Percentiles rank a stretch among this genome's conserved stretches.
Conservation (phyloP, 129 eudicot species). For the Pulicaria dysenterica region DNA sequence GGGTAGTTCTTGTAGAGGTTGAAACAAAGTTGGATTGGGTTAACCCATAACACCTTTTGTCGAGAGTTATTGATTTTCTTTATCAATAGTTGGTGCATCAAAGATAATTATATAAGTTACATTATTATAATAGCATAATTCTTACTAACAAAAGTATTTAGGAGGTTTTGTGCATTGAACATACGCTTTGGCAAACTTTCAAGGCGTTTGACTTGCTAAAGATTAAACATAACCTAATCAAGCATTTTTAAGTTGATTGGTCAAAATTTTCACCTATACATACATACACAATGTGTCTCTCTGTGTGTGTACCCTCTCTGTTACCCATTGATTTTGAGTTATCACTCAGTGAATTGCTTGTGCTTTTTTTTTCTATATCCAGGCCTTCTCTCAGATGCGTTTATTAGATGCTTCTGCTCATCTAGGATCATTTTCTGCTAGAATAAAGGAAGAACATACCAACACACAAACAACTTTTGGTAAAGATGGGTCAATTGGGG, state of each 20-base stretch:
- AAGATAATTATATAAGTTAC: neutral
- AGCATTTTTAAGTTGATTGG: slow-evolving; percentile 2
- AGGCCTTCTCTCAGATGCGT: slow-evolving; percentile 99
- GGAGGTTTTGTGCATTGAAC: slow-evolving; percentile 13
- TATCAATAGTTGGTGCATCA: neutral
- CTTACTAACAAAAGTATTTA: neutral
- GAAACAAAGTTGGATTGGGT: neutral
- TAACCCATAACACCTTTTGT: slow-evolving; percentile 1
- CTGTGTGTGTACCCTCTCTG: neutral
- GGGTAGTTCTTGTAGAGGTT: neutral
- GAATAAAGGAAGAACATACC: slow-evolving; percentile 79
- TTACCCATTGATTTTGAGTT: neutral
- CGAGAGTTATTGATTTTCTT: neutral
- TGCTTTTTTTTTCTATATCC: slow-evolving; percentile 9
- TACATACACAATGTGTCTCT: neutral
- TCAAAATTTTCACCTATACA: neutral
- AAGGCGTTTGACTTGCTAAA: neutral
- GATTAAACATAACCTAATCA: neutral
- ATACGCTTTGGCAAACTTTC: neutral
- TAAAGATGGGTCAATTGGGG: slow-evolving; percentile 53
- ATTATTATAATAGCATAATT: neutral
- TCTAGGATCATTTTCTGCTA: slow-evolving; percentile 78
- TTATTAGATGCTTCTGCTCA: slow-evolving; percentile 89
- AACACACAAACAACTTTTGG: slow-evolving; percentile 40
- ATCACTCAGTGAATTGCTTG: slow-evolving; percentile 18